These are phyloP conservation scores for Talaromyces trachyspermus DNA, from an alignment of 495 filamentous ascomycete genomes.

Conservation along the genomic window DNA sequence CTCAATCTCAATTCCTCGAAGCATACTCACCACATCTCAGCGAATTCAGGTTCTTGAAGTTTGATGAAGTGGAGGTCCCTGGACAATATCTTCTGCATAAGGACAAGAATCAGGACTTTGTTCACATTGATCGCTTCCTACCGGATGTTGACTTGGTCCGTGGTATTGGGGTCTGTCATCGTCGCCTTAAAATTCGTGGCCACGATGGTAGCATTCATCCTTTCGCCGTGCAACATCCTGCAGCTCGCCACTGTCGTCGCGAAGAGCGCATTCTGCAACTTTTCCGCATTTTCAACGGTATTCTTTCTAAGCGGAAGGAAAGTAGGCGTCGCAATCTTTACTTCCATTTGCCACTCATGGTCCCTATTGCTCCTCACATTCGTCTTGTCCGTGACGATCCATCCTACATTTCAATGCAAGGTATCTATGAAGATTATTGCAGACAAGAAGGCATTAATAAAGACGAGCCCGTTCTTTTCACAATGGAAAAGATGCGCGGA, in stretches of 20 bases:
- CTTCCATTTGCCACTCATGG: constrained; percentile 91
- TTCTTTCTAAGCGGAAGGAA: constrained; percentile 84
- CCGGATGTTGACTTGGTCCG: constrained; percentile 89
- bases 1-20: constrained; percentile 63
- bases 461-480: constrained; percentile 91
- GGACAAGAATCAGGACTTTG: constrained; percentile 97
- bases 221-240: constrained; percentile 93
- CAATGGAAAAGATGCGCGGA: constrained; percentile 82
- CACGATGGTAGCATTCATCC: constrained; percentile 93
- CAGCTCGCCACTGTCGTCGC: constrained; percentile 79
- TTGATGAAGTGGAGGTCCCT: constrained; percentile 96
- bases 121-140: constrained; percentile 92
- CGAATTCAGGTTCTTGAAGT: constrained; percentile 94
- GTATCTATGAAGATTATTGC: constrained; percentile 92
- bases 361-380: constrained; percentile 87
- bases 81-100: constrained; percentile 95
- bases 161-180: constrained; percentile 79
- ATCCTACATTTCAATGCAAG: constrained; percentile 89
- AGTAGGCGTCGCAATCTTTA: constrained; percentile 86
- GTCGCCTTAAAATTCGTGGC: constrained; percentile 91
- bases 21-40: constrained; percentile 79
- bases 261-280: constrained; percentile 94
- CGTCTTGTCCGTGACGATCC: constrained; percentile 91
- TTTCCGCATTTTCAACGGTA: constrained; percentile 96
- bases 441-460: constrained; percentile 76